phyloP scores from a whole-genome alignment of 352 stramenopile genomes.

The Globisporangium nagaii region DNA sequence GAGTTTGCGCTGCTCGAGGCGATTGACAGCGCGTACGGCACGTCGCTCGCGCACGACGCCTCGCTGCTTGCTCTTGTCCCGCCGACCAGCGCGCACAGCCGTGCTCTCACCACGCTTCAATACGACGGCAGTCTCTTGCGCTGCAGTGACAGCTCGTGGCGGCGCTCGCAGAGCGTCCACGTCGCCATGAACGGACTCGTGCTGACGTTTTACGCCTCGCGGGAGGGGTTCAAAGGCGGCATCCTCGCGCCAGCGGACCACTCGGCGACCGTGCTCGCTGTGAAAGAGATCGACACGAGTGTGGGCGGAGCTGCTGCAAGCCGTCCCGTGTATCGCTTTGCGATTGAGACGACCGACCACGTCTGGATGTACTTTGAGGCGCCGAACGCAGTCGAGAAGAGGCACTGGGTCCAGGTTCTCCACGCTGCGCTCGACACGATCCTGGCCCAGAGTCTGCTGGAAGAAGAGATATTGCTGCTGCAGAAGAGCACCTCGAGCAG shows the following conservation, averaged over 20 bases:
- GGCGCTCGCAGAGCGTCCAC: slow-evolving; percentile 32
- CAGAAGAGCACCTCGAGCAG: neutral
- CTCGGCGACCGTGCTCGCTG: slow-evolving; percentile 9
- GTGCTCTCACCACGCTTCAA: slow-evolving; percentile 27
- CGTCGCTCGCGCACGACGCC: slow-evolving; percentile 23
- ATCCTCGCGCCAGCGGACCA: slow-evolving; percentile 6
- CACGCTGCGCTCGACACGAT: slow-evolving; percentile 47
- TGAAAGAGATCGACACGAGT: slow-evolving; percentile 13
- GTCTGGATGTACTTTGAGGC: slow-evolving; percentile 43
- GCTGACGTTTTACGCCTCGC: slow-evolving; percentile 46
- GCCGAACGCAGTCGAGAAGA: slow-evolving; percentile 26
- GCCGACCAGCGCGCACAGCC: slow-evolving; percentile 21
- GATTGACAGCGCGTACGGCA: slow-evolving; percentile 38
- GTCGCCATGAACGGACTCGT: slow-evolving; percentile 36
- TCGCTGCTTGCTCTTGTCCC: slow-evolving; percentile 27
- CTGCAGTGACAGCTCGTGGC: slow-evolving; percentile 28
- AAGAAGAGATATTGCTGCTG: slow-evolving; percentile 20
- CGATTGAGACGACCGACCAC: slow-evolving; percentile 49
- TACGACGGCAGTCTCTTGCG: slow-evolving; percentile 33
- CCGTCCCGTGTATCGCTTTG: slow-evolving; percentile 22
- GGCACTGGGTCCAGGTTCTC: slow-evolving; percentile 43
- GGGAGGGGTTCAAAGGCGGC: slow-evolving; percentile 52
- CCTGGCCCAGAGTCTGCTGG: slow-evolving; percentile 37
- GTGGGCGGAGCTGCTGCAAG: slow-evolving; percentile 22
- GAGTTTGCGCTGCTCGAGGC: slow-evolving; percentile 44